Base-by-base conservation (phyloP, 495 filamentous ascomycete genomes). In the Chaetomium cochliodes region DNA sequence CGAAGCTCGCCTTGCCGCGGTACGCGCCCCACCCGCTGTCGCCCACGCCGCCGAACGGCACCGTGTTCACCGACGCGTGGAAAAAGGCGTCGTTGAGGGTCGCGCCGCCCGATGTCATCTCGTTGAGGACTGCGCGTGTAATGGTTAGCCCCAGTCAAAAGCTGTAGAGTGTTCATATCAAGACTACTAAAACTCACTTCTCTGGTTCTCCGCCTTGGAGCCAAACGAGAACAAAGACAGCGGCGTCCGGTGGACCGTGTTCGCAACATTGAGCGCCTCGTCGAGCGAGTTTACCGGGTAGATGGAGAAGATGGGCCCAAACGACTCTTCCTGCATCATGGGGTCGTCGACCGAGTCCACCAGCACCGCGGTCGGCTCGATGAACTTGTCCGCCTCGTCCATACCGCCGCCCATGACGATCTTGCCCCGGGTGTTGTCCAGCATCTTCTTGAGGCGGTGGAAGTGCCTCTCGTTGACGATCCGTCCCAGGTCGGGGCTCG, bases 21-120 rank as follows among this genome's bases (percentile, higher is more conserved):
- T 97, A 97, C 12, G 86, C 81, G 58, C 94, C 94, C 69, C 84
- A 82, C 62, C 94, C 93, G 63, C 86, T 90, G 68, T 91, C 86
- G 63, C 94, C 94, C 37, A 98, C 90, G 70, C 93, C 93, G 65
- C 94, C 94, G 72, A 98, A 97, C 58, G 91, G 81, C 5, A 96
- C 78, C 11, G 87, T 91, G 23, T 87, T 84, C 66, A 96, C 85
- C 3, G 80, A 82, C 54, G 83, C 88, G 78, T 97, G 93, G 76
- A 92, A 87, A 69, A 86, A 90, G 57, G 88, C 80, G 76, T 96
- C 92, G 76, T 96, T 96, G 72, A 93, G 77, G 42, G 87, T 84
- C 23, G 86, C 90, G 64, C 92, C 90, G 50, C 92, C 92, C 7
- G 90, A 93, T 41, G 84, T 88, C 66, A 88, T 84, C 58, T 82